Percentiles rank a stretch among this genome's conserved stretches.
phyloP scores from a whole-genome alignment of 345 rosid species.

The Hypericum androsaemum region DNA sequence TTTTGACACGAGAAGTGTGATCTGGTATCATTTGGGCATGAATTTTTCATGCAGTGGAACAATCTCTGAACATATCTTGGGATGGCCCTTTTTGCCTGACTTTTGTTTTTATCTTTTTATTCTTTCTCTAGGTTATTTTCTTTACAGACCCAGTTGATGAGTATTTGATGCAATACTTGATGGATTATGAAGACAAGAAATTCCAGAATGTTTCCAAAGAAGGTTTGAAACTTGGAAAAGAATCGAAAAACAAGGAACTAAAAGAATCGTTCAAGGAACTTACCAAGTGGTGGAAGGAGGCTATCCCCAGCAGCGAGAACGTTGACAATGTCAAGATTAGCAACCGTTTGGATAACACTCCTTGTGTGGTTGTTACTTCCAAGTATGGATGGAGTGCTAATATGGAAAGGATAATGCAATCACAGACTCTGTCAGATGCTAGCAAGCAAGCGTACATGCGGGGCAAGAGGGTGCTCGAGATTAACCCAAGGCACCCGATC shows the following conservation, averaged over 20 bases:
- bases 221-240: constrained; percentile 82
- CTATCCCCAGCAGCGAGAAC: constrained; percentile 53
- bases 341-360: constrained; percentile 81
- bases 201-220: constrained; percentile 96
- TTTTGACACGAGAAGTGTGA: too few species aligned
- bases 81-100: not conserved
- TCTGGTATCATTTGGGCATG: too few species aligned
- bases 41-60: too few species aligned
- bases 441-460: constrained; percentile 89
- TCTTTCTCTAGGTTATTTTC: constrained; percentile 62
- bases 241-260: constrained; percentile 64
- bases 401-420: constrained; percentile 97
- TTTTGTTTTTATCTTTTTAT: too few species aligned
- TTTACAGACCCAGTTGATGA: constrained; percentile 97
- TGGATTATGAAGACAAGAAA: constrained; percentile 88
- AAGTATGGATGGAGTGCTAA: constrained; percentile 97
- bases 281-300: constrained; percentile 87
- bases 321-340: constrained; percentile 87
- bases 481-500: constrained; percentile 93
- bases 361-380: constrained; percentile 89
- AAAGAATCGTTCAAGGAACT: constrained; percentile 91
- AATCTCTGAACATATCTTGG: not conserved
- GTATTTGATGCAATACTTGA: constrained; percentile 94
- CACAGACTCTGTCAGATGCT: constrained; percentile 86
- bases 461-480: constrained; percentile 90